Conservation (phyloP, 495 filamentous ascomycete species). For the Penicillium alfredii region DNA sequence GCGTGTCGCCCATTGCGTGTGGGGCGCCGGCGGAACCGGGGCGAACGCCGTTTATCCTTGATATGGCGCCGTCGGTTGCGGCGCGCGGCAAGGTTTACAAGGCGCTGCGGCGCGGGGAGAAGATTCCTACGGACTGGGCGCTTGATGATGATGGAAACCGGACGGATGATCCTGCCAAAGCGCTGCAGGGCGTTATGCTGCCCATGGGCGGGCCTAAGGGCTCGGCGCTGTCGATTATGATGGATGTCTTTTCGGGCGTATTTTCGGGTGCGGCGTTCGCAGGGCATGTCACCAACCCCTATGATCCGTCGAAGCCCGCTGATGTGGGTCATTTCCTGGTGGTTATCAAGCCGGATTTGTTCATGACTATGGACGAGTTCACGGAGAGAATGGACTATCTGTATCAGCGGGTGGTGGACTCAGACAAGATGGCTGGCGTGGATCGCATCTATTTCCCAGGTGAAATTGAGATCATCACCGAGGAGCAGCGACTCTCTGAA, state of each 20-base stretch:
- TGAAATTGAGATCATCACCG: slow-evolving; percentile 62
- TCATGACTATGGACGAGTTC: slow-evolving; percentile 66
- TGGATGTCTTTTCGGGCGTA: slow-evolving; percentile 79
- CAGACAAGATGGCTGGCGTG: slow-evolving; percentile 63
- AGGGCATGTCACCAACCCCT: slow-evolving; percentile 64
- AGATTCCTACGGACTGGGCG: slow-evolving; percentile 70
- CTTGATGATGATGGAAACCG: slow-evolving; percentile 61
- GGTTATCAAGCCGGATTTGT: slow-evolving; percentile 70
- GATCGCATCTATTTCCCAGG: slow-evolving; percentile 74
- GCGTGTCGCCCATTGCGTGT: slow-evolving; percentile 71
- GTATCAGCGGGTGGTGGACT: slow-evolving; percentile 56
- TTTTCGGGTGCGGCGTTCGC: slow-evolving; percentile 66
- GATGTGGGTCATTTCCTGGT: slow-evolving; percentile 75
- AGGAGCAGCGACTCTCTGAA: slow-evolving; percentile 46
- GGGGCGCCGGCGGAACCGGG: slow-evolving; percentile 58
- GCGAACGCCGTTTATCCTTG: slow-evolving; percentile 57
- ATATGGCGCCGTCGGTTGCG: slow-evolving; percentile 72
- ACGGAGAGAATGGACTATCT: slow-evolving; percentile 63
- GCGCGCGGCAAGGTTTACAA: slow-evolving; percentile 74
- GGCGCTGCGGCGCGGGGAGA: slow-evolving; percentile 62
- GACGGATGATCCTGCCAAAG: slow-evolving; percentile 61
- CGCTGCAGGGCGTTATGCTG: slow-evolving; percentile 67
- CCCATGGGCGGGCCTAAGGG: slow-evolving; percentile 79
- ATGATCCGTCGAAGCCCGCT: slow-evolving; percentile 59
- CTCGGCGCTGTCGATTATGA: slow-evolving; percentile 67